These are phyloP conservation scores for Penicillium maclennaniae DNA, from an alignment of 495 filamentous ascomycete species.

Conservation along the genomic window DNA sequence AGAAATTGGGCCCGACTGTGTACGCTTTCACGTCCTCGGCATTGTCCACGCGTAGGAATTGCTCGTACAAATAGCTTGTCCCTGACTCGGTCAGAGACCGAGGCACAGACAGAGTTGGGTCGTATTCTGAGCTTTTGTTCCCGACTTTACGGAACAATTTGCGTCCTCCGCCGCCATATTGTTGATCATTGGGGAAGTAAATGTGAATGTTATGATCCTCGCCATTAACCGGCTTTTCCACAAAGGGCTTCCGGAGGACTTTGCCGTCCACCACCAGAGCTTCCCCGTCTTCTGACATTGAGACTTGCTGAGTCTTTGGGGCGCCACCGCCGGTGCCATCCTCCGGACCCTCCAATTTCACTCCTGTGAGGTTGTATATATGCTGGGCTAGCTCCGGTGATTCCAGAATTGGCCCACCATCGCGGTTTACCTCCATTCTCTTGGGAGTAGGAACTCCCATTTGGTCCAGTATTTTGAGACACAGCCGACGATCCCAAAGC, in stretches of 20 bases:
- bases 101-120: constrained; percentile 68
- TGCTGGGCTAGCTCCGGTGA: constrained; percentile 73
- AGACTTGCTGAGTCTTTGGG: constrained; percentile 58
- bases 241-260: constrained; percentile 84
- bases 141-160: constrained; percentile 94
- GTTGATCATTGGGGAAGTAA: constrained; percentile 78
- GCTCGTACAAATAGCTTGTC: constrained; percentile 91
- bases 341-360: constrained; percentile 71
- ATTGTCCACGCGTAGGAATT: constrained; percentile 93
- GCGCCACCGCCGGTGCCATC: constrained; percentile 66
- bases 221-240: constrained; percentile 96
- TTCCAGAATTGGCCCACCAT: constrained; percentile 80
- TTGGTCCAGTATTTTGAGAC: constrained; percentile 79
- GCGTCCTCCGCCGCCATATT: constrained; percentile 77
- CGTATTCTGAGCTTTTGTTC: constrained; percentile 95
- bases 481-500: constrained; percentile 91
- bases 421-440: constrained; percentile 88
- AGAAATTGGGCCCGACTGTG: constrained; percentile 89
- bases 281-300: constrained; percentile 82
- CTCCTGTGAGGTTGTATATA: constrained; percentile 72
- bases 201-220: constrained; percentile 99
- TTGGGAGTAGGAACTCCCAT: constrained; percentile 86
- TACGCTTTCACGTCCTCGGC: constrained; percentile 98
- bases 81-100: constrained; percentile 72
- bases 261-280: constrained; percentile 81